Evolutionary conservation across 306 rosid genomes (phyloP).

Genomic region (Pyrus pyrifolia): DNA sequence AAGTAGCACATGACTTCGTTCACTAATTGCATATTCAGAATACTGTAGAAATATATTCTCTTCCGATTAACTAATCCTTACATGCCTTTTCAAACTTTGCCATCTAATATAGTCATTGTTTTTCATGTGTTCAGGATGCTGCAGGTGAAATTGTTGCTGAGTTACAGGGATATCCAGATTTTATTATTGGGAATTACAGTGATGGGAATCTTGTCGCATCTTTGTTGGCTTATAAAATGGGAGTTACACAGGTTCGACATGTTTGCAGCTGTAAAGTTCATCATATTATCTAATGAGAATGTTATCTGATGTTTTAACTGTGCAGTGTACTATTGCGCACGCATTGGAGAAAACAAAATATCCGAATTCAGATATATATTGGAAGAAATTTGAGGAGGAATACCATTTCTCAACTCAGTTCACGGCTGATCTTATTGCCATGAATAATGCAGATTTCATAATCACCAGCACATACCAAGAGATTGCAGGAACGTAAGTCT

Average conservation of each 20-base stretch:
- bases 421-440: constrained; percentile 90
- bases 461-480: constrained; percentile 97
- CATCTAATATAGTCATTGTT: constrained; percentile 14
- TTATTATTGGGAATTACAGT: constrained; percentile 92
- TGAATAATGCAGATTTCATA: constrained; percentile 91
- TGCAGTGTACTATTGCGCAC: constrained; percentile 86
- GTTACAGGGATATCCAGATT: constrained; percentile 76
- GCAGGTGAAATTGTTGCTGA: constrained; percentile 75
- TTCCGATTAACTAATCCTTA: background rate
- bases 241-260: constrained; percentile 78
- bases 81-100: background rate
- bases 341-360: constrained; percentile 95
- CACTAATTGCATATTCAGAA: background rate
- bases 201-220: constrained; percentile 96
- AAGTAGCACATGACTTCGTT: background rate
- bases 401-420: constrained; percentile 91
- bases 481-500: constrained; percentile 89
- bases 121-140: constrained; percentile 51
- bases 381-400: constrained; percentile 81
- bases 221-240: constrained; percentile 81
- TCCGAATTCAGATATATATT: constrained; percentile 80
- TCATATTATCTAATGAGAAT: constrained; percentile 1
- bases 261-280: background rate
- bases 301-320: constrained; percentile 20
- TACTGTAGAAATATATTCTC: background rate